Evolutionary conservation across 306 rosid genomes (phyloP), one percentile per base, ranked within the genome.

Genomic region (Chamaecrista fasciculata): DNA sequence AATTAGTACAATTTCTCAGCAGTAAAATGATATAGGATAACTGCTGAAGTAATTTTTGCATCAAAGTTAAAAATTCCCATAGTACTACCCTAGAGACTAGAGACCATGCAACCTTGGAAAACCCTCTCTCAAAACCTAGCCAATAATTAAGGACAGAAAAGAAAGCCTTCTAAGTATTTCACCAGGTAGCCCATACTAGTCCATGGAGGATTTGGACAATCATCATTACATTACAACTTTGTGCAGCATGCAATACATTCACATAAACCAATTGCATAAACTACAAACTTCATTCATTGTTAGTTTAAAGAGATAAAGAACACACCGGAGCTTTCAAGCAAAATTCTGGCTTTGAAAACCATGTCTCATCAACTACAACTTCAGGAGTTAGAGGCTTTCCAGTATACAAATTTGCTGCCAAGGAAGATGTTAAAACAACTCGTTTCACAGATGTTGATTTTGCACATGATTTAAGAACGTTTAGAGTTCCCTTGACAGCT

Each of bases 381-480:
- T 73, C 72, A 0, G 80, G 80, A 70, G 8, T 74, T 61, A 11
- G 20, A 20, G 86, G 83, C 57, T 61, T 81, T 33, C 21, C 56
- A 60, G 0, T 61, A 12, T 6, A 51, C 44, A 3, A 1, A 74
- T 78, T 65, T 21, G 83, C 59, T 51, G 74, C 10, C 3, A 19
- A 1, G 52, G 82, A 81, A 74, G 86, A 81, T 44, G 86, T 81
- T 7, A 78, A 73, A 53, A 81, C 39, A 39, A 81, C 75, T 48
- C 78, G 71, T 52, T 74, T 70, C 39, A 81, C 39, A 11, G 80
- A 78, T 16, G 74, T 9, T 4, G 86, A 77, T 66, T 78, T 78
- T 16, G 71, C 78, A 65, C 83, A 78, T 66, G 82, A 81, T 39
- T 70, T 67, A 23, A 81, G 86, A 70, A 81, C 78, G 60, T 78